phyloP scores from a whole-genome alignment of 148 eudicot species.

The Salicornia ramosissima region DNA sequence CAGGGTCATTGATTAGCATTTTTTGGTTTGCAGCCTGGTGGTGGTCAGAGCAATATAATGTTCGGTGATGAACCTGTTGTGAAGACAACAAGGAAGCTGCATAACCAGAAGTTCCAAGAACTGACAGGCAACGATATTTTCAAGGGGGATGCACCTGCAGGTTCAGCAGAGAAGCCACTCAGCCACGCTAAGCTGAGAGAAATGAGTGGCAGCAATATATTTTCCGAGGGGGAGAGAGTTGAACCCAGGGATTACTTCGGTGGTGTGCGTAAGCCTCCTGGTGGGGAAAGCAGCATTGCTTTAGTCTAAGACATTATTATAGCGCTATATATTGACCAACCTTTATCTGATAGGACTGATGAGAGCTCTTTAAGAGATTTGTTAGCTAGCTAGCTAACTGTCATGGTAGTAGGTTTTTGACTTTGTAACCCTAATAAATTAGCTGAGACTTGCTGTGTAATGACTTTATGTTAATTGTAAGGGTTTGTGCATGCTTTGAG shows the following conservation, averaged over 20 bases:
- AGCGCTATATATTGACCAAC: slow-evolving; percentile 14
- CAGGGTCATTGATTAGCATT: neutral
- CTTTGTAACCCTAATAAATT: slow-evolving; percentile 21
- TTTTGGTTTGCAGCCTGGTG: slow-evolving; percentile 59
- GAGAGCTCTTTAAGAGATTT: slow-evolving; percentile 1
- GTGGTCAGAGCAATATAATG: slow-evolving; percentile 83
- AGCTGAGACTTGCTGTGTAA: slow-evolving; percentile 14
- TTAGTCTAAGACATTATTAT: slow-evolving; percentile 41
- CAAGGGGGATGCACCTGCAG: slow-evolving; percentile 73
- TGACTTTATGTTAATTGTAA: slow-evolving; percentile 16
- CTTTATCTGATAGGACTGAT: slow-evolving; percentile 4
- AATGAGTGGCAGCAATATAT: slow-evolving; percentile 84
- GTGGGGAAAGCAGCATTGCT: slow-evolving; percentile 89
- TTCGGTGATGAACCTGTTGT: slow-evolving; percentile 71
- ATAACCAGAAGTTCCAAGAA: slow-evolving; percentile 83
- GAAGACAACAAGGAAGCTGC: slow-evolving; percentile 67
- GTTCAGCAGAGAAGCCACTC: slow-evolving; percentile 69
- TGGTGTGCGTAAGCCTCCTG: slow-evolving; percentile 90
- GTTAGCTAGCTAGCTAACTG: slow-evolving; percentile 31
- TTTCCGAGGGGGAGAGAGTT: slow-evolving; percentile 66
- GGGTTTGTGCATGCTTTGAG: neutral
- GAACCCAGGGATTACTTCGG: slow-evolving; percentile 71
- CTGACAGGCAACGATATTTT: slow-evolving; percentile 82
- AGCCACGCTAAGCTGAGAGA: slow-evolving; percentile 86
- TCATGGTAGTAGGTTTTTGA: slow-evolving; percentile 18